Percentiles rank a stretch among this genome's conserved stretches.
These are phyloP conservation scores for Cocos nucifera DNA, from an alignment of 176 grass and related monocot species.

Conservation along the genomic window DNA sequence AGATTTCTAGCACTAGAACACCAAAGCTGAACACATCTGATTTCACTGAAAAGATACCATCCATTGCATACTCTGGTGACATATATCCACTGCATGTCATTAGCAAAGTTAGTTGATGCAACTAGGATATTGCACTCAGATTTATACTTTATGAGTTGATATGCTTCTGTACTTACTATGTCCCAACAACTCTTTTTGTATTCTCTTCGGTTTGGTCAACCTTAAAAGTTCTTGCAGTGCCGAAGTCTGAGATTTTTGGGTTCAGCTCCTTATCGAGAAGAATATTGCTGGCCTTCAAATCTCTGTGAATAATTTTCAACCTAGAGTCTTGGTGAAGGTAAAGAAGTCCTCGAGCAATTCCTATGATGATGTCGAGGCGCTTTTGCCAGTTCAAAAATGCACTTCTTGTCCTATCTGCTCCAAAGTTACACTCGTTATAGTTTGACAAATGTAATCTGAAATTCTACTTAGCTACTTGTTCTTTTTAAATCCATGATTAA, in stretches of 20 bases:
- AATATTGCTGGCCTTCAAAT: conserved; percentile 76
- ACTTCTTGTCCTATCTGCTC: conserved; percentile 28
- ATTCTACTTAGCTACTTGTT: no score
- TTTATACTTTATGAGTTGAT: background rate
- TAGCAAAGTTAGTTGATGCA: background rate
- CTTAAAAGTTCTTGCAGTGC: conserved; percentile 44
- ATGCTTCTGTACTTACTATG: conserved; percentile 41
- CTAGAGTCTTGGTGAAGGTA: conserved; percentile 74
- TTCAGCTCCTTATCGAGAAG: conserved; percentile 47
- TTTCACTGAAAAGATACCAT: conserved; percentile 4
- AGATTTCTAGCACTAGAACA: background rate
- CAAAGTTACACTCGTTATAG: background rate
- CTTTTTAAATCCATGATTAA: no score
- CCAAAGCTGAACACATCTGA: conserved; percentile 8
- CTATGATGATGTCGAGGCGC: conserved; percentile 36
- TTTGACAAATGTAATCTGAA: no score
- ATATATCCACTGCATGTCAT: background rate
- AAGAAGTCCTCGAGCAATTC: conserved; percentile 48
- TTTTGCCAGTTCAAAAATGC: conserved; percentile 27
- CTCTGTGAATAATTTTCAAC: conserved; percentile 50
- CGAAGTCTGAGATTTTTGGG: conserved; percentile 70
- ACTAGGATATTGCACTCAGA: no score
- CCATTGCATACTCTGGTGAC: conserved; percentile 2
- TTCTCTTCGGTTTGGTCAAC: conserved; percentile 32
- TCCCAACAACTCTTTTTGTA: conserved; percentile 43